Conservation (phyloP, 768 basidiomycete genomes). For the Nidula microcarpa region DNA sequence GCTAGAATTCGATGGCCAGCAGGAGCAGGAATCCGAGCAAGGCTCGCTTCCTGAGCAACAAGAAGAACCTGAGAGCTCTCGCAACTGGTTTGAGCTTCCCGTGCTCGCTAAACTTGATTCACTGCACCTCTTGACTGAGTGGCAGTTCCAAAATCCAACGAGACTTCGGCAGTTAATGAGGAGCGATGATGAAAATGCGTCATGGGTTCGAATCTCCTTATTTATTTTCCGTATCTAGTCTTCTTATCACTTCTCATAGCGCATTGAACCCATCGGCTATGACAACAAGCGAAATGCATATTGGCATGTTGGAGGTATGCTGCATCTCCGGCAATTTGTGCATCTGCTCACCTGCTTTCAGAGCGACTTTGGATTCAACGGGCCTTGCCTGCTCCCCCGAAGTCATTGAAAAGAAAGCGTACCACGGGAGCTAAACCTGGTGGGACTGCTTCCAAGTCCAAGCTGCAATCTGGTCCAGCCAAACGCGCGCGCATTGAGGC, state of each 20-base stretch:
- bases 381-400: constrained; percentile 46
- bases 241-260: constrained; percentile 35
- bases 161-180: constrained; percentile 72
- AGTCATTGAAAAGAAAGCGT: constrained; percentile 38
- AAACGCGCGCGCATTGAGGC: constrained; percentile 18
- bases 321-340: not conserved
- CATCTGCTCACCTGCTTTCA: constrained; percentile 19
- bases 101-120: constrained; percentile 74
- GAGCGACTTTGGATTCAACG: constrained; percentile 89
- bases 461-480: constrained; percentile 9
- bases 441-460: constrained; percentile 5
- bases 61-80: constrained; percentile 30
- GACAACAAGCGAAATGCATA: constrained; percentile 77
- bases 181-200: constrained; percentile 70
- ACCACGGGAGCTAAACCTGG: constrained; percentile 8
- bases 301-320: constrained; percentile 80
- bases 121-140: constrained; percentile 70
- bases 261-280: constrained; percentile 83
- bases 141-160: constrained; percentile 82
- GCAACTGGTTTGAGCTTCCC: constrained; percentile 69
- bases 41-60: no score
- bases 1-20: no score
- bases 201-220: constrained; percentile 56
- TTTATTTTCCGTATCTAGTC: constrained; percentile 1
- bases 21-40: no score